Conservation (phyloP, 192 early-diverging fungal genomes). For the Pilaira anomala region DNA sequence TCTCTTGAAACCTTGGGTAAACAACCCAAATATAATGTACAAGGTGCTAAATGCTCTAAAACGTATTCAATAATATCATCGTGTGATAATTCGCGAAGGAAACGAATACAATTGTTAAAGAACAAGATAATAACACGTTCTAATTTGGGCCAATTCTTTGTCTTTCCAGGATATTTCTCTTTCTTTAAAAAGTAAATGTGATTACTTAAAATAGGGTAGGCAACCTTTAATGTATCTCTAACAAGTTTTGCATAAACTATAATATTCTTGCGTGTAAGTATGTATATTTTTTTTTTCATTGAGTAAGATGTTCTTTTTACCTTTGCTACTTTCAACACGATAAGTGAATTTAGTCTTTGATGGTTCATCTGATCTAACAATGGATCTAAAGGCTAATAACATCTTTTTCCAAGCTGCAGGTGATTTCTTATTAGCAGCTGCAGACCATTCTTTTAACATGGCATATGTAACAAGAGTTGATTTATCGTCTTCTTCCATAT, state of each 20-base stretch:
- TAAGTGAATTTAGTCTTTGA: conserved; percentile 48
- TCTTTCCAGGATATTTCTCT: conserved; percentile 24
- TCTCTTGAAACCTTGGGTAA: conserved; percentile 81
- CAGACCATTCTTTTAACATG: conserved; percentile 49
- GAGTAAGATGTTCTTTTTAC: conserved; percentile 18
- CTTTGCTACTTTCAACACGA: conserved; percentile 61
- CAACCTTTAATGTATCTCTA: conserved; percentile 64
- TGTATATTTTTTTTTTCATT: neutral
- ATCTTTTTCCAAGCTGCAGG: conserved; percentile 70
- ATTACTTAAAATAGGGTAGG: conserved; percentile 66
- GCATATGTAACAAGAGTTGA: conserved; percentile 57
- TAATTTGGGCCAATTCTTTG: conserved; percentile 34
- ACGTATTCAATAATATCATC: conserved; percentile 77
- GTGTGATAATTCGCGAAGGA: conserved; percentile 79
- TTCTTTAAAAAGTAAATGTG: conserved; percentile 50
- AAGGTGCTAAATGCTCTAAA: conserved; percentile 70
- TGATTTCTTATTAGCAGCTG: conserved; percentile 55
- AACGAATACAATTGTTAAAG: conserved; percentile 62
- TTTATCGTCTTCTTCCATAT: conserved; percentile 28
- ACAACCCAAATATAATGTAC: conserved; percentile 73
- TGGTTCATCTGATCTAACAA: conserved; percentile 60
- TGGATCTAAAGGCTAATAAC: conserved; percentile 81
- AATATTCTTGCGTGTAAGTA: no score
- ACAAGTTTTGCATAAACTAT: conserved; percentile 79
- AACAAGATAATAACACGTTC: conserved; percentile 78